phyloP scores from a whole-genome alignment of 805 yeast genomes.

The Clavispora carvajalis region DNA sequence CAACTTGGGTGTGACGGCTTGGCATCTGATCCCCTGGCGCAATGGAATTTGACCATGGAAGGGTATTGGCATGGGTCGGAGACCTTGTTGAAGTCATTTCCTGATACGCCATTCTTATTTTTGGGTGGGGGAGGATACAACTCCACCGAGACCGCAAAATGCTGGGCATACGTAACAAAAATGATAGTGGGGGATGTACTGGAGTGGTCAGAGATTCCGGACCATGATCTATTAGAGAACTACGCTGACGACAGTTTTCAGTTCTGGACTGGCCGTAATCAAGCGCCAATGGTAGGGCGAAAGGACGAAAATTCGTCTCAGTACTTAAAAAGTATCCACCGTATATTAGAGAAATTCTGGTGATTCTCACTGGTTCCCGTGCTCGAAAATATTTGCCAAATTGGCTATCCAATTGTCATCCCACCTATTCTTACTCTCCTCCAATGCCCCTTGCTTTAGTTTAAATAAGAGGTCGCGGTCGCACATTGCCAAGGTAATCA shows the following conservation, averaged over 20 bases:
- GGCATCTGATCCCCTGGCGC: conserved; percentile 54
- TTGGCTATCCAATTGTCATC: conserved; percentile 59
- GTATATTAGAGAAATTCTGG: not conserved
- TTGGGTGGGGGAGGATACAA: conserved; percentile 82
- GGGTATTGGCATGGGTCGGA: conserved; percentile 40
- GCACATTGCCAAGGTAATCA: conserved; percentile 23
- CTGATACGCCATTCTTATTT: conserved; percentile 36
- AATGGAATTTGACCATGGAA: conserved; percentile 63
- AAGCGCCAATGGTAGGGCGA: conserved; percentile 17
- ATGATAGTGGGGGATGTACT: conserved; percentile 13
- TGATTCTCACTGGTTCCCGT: conserved; percentile 3
- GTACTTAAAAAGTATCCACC: conserved; percentile 20
- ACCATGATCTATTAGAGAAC: conserved; percentile 38
- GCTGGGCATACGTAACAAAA: conserved; percentile 47
- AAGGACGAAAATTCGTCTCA: conserved; percentile 27
- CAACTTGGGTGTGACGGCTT: conserved; percentile 77
- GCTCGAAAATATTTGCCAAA: conserved; percentile 31
- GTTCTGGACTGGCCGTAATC: conserved; percentile 42
- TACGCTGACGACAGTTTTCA: conserved; percentile 42
- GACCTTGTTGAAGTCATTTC: conserved; percentile 14
- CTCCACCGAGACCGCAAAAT: conserved; percentile 53
- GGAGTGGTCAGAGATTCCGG: conserved; percentile 47
- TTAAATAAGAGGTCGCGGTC: conserved; percentile 27
- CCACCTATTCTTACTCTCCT: conserved; percentile 73
- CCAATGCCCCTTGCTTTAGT: conserved; percentile 63